Evolutionary conservation across 2,329 filamentous ascomycete genomes (phyloP), one percentile per base, ranked within the genome.

Genomic region (Neofusicoccum sp.): DNA sequence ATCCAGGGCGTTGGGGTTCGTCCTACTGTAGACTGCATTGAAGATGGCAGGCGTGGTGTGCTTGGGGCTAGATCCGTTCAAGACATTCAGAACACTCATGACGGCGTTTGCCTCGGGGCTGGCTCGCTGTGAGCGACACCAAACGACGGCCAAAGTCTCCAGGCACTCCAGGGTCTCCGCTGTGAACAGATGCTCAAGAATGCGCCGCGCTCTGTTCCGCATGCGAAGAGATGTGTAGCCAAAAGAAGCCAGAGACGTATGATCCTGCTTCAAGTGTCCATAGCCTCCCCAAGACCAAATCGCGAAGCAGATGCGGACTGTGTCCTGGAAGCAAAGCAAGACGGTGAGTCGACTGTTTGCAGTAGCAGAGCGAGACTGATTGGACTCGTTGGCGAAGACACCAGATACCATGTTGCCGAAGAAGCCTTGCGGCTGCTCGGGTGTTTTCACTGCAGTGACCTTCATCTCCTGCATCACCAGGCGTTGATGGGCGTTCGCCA

Each of bases 391-490:
- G 41, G 92, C 85, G 73, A 97, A 97, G 0, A 97, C 91, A 1
- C 92, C 92, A 0, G 93, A 95, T 1, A 96, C 91, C 87, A 97
- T 96, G 69, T 92, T 96, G 48, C 93, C 93, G 71, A 98, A 96
- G 73, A 97, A 94, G 4, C 92, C 89, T 72, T 93, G 91, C 12
- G 89, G 87, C 68, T 92, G 90, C 71, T 96, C 91, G 28, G 92
- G 91, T 64, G 87, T 89, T 78, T 96, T 97, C 47, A 84, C 80
- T 37, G 86, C 80, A 62, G 88, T 86, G 47, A 84, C 83, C 66
- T 85, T 87, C 44, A 87, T 85, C 76, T 96, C 92, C 69, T 96
- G 92, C 29, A 84, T 81, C 56, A 93, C 78, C 22, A 98, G 81
- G 64, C 89, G 89, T 69, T 96, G 91, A 75, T 99, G 95, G 4